phyloP scores from a whole-genome alignment of 805 yeast genomes.

The Zygotorulaspora florentina region DNA sequence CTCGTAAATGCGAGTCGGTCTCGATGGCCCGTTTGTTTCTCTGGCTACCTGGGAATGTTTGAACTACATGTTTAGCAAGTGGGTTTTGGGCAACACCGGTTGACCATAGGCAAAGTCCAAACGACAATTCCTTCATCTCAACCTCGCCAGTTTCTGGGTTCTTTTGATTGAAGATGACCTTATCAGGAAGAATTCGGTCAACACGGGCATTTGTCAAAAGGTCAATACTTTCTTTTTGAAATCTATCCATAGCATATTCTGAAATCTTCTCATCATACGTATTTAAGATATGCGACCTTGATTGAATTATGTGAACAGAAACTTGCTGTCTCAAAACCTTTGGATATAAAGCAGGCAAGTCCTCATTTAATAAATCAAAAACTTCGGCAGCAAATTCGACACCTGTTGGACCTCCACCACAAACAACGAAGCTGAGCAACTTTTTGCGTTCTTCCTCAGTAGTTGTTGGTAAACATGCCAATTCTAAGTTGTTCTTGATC shows the following conservation, averaged over 20 bases:
- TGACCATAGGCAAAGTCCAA: constrained; percentile 70
- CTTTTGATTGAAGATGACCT: constrained; percentile 54
- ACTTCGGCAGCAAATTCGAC: constrained; percentile 72
- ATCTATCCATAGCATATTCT: constrained; percentile 60
- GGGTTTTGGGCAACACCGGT: constrained; percentile 71
- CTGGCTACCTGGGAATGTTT: constrained; percentile 46
- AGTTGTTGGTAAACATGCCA: constrained; percentile 62
- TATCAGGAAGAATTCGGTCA: constrained; percentile 50
- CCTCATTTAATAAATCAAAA: constrained; percentile 62
- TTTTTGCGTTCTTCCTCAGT: constrained; percentile 58
- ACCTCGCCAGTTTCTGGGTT: constrained; percentile 39
- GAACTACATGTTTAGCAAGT: constrained; percentile 52
- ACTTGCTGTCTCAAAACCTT: constrained; percentile 56
- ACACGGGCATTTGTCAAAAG: constrained; percentile 63
- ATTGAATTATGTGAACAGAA: constrained; percentile 65
- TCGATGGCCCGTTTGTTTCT: constrained; percentile 67
- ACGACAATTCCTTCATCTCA: constrained; percentile 49
- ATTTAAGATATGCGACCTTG: constrained; percentile 61
- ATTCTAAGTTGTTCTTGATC: constrained; percentile 53
- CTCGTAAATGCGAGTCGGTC: constrained; percentile 68
- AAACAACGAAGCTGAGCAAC: constrained; percentile 57
- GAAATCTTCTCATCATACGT: constrained; percentile 64
- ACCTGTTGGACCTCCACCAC: constrained; percentile 78
- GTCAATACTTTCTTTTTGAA: constrained; percentile 58
- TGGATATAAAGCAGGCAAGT: constrained; percentile 54